Base-by-base conservation (phyloP, 495 filamentous ascomycete genomes). In the Daldinia decipiens region DNA sequence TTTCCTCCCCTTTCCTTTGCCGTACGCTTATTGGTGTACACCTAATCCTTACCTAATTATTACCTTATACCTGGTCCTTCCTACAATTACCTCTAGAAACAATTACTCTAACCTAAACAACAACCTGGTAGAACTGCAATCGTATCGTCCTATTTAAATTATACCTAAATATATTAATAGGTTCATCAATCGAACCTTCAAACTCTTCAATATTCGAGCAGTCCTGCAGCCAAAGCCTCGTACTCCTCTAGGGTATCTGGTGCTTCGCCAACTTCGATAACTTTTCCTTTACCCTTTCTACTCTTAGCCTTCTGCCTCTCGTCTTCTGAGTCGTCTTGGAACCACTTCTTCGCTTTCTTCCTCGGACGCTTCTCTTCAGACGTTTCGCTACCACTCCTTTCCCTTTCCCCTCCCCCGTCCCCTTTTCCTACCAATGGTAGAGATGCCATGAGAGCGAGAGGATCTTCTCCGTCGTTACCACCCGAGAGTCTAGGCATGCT, bases 231-330 rank as follows among this genome's bases (percentile, higher is more conserved):
- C 85, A 97, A 74, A 59, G 90, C 89, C 80, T 98, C 95, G 77
- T 97, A 82, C 84, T 97, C 93, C 74, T 95, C 92, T 81, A 97
- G 79, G 26, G 91, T 97, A 79, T 94, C 89, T 60, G 93, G 92
- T 79, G 91, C 88, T 43, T 87, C 81, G 26, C 82, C 82, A 66
- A 85, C 82, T 70, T 86, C 81, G 69, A 86, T 84, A 52, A 87
- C 82, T 74, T 80, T 85, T 9, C 75, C 77, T 68, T 77, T 83
- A 3, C 76, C 76, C 78, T 84, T 86, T 74, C 78, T 80, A 57
- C 70, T 82, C 75, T 82, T 84, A 68, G 78, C 74, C 52, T 80
- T 76, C 73, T 81, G 76, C 66, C 78, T 74, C 52, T 84, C 80
- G 52, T 82, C 79, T 11, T 81, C 77, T 65, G 77, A 81, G 61